A percentile compares a stretch with the other conserved stretches of the same genome.
Evolutionary conservation across 176 grass and related monocot genomes (phyloP).

Genomic region (Rhynchospora tenuis): DNA sequence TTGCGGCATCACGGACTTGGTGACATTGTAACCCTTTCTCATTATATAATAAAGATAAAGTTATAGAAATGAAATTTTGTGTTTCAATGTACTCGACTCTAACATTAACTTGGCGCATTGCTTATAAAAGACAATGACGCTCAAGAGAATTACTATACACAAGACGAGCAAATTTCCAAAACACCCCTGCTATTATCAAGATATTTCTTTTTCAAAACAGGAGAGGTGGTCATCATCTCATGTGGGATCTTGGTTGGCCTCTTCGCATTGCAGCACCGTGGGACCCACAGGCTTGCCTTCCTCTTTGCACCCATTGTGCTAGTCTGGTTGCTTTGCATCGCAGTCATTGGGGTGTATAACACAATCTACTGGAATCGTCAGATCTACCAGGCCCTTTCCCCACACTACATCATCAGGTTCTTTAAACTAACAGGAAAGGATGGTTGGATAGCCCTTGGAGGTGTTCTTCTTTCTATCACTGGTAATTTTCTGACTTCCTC

Average conservation of each 20-base stretch:
- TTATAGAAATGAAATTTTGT: too few relatives aligned
- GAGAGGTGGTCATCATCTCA: constrained; percentile 73
- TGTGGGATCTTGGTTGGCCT: constrained; percentile 81
- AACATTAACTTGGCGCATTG: background rate
- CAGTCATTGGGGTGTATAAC: constrained; percentile 76
- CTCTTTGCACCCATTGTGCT: constrained; percentile 82
- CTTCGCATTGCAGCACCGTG: constrained; percentile 83
- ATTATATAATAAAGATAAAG: too few relatives aligned
- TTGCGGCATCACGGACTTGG: too few relatives aligned
- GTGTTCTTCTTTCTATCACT: constrained; percentile 84
- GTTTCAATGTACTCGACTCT: too few relatives aligned
- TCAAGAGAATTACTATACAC: too few relatives aligned
- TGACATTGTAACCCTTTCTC: too few relatives aligned
- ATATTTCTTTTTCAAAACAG: constrained; percentile 27
- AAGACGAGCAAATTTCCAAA: background rate
- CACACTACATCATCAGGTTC: constrained; percentile 67
- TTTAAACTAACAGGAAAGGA: constrained; percentile 73
- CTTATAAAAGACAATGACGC: background rate
- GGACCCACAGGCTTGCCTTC: constrained; percentile 85
- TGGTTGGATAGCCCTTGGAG: constrained; percentile 93
- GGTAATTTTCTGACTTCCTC: constrained; percentile 31
- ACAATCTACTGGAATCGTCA: constrained; percentile 75
- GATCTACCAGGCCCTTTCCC: constrained; percentile 78
- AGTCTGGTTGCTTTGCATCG: constrained; percentile 71
- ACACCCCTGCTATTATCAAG: background rate